Evolutionary conservation across 1,284 basidiomycete genomes (phyloP), one percentile per base, ranked within the genome.

Genomic region (Trichosporon faecale): DNA sequence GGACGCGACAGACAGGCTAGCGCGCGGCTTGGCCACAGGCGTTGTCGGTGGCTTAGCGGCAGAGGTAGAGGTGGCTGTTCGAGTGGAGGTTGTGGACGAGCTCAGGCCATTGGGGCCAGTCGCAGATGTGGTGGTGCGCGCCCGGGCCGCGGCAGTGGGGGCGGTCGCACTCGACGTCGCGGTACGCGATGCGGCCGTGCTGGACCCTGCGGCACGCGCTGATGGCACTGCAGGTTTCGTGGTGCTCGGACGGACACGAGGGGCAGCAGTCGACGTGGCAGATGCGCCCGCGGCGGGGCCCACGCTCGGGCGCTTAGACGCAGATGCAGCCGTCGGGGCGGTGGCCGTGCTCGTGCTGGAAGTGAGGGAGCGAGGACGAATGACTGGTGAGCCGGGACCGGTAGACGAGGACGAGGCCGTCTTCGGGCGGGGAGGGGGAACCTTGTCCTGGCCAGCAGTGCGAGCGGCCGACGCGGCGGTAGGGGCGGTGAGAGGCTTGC

Each of bases 401-500:
- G 72, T 69, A 25, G 69, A 70, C 16, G 72, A 66, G 64, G 70
- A 66, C 18, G 70, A 68, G 25, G 69, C 68, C 18, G 70, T 69
- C 69, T 71, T 71, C 23, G 72, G 72, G 11, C 69, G 68, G 49
- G 49, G 49, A 14, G 70, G 29, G 1, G 68, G 60, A 31, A 35
- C 65, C 21, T 33, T 33, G 5, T 44, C 14, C 16, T 40, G 35
- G 27, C 27, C 52, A 11, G 66, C 67, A 9, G 68, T 67, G 52
- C 73, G 73, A 0, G 73, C 73, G 2, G 70, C 65, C 8, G 69
- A 69, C 3, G 73, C 69, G 4, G 73, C 69, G 2, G 73, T 74
- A 31, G 73, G 73, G 5, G 73, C 73, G 1, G 73, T 74, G 9
- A 74, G 61, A 0, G 73, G 73, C 64, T 71, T 70, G 64, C 73